Evolutionary conservation across 2,329 filamentous ascomycete genomes (phyloP), one percentile per base, ranked within the genome.

Genomic region (Xylaria sp.): DNA sequence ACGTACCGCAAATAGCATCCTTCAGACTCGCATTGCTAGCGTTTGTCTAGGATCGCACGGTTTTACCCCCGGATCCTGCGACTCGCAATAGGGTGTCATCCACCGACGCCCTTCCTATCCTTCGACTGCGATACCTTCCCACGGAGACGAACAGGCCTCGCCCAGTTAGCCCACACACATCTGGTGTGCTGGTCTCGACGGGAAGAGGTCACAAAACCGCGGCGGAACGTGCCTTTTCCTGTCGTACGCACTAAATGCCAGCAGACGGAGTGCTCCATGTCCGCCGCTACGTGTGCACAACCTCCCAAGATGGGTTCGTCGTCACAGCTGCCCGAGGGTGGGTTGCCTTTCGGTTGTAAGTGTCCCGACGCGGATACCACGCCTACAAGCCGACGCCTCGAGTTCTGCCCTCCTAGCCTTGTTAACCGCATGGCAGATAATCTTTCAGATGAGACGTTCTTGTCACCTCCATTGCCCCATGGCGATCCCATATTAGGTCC

Each of bases 291-390:
- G 59, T 62, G 63, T 60, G 75, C 84, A 76, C 81, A 82, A 73
- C 80, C 76, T 80, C 80, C 79, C 74, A 84, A 78, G 74, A 87
- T 87, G 85, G 83, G 79, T 82, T 83, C 84, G 77, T 81, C 79
- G 77, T 81, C 79, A 77, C 83, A 82, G 77, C 80, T 81, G 74
- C 79, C 82, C 70, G 80, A 85, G 70, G 77, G 81, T 58, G 80
- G 83, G 66, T 78, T 85, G 72, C 85, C 86, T 37, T 90, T 90
- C 81, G 88, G 88, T 71, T 90, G 88, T 90, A 82, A 69, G 87
- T 83, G 47, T 53, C 41, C 54, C 38, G 55, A 47, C 40, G 63
- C 40, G 37, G 31, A 27, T 46, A 8, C n/a, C 27, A 29, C 13
- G n/a, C 29, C 27, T 3, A 5, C 29, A 13, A 29, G 40, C 23